phyloP scores from a whole-genome alignment of 176 grass and related monocot species.

The Thinopyrum elongatum region DNA sequence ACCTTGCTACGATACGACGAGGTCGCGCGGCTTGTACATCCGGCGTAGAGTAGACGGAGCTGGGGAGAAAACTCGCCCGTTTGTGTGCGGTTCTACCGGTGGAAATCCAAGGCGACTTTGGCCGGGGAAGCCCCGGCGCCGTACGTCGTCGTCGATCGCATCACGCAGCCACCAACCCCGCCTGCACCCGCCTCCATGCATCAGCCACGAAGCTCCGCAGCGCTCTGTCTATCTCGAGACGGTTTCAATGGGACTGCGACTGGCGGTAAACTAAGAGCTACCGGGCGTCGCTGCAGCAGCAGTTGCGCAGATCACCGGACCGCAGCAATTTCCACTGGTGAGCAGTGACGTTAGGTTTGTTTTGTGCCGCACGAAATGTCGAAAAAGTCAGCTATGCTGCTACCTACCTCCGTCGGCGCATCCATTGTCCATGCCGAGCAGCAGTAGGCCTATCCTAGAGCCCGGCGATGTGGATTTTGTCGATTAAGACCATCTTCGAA shows the following conservation, averaged over 20 bases:
- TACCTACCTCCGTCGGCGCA: neutral
- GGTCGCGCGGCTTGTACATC: neutral
- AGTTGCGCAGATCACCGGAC: neutral
- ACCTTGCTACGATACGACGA: neutral
- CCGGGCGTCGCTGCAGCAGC: neutral
- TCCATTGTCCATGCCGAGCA: too few species aligned
- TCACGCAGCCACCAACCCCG: neutral
- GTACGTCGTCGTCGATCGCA: neutral
- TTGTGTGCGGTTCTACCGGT: too few species aligned
- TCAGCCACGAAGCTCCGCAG: neutral
- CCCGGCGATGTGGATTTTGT: too few species aligned
- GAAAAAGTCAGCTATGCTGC: neutral
- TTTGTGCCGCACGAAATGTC: neutral
- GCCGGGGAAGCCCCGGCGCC: too few species aligned
- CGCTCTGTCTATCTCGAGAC: neutral
- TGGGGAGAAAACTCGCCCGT: too few species aligned
- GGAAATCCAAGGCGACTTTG: neutral
- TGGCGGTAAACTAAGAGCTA: neutral
- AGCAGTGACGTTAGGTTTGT: neutral
- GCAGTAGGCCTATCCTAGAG: too few species aligned
- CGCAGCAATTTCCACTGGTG: neutral
- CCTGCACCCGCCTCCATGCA: neutral
- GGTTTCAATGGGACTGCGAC: neutral
- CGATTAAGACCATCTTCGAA: too few species aligned
- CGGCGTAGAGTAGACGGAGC: too few species aligned